phyloP scores from a whole-genome alignment of 1,284 basidiomycete species.

The Microbotryum saponariae region DNA sequence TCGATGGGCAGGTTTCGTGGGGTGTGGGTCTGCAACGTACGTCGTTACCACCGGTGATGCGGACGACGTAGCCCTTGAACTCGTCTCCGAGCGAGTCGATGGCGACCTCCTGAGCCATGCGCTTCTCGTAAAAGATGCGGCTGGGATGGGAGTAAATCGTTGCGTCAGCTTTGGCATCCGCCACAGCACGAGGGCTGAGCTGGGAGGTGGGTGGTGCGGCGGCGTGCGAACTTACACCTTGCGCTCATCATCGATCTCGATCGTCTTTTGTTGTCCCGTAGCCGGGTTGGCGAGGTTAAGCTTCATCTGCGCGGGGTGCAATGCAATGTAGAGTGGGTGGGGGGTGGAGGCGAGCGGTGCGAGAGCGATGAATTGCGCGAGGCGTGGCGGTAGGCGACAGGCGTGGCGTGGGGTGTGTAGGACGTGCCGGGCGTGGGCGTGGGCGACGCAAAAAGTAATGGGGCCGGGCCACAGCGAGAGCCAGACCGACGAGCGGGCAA shows the following conservation, averaged over 20 bases:
- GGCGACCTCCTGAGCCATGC: slow-evolving; percentile 89
- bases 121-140: slow-evolving; percentile 42
- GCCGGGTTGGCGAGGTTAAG: slow-evolving; percentile 88
- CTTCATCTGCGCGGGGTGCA: slow-evolving; percentile 57
- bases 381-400: not conserved
- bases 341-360: not conserved
- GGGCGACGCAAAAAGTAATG: no score
- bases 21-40: slow-evolving; percentile 38
- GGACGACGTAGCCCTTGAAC: slow-evolving; percentile 95
- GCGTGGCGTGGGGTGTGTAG: no score
- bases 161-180: not conserved
- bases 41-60: slow-evolving; percentile 95
- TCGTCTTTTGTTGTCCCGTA: slow-evolving; percentile 92
- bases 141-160: slow-evolving; percentile 1
- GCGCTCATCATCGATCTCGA: slow-evolving; percentile 90
- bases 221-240: slow-evolving; percentile 55
- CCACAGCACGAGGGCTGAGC: not conserved
- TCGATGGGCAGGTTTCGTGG: not conserved
- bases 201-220: not conserved
- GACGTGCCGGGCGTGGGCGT: no score
- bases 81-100: slow-evolving; percentile 88
- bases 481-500: no score
- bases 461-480: no score
- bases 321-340: not conserved
- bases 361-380: not conserved